phyloP scores from a whole-genome alignment of 2,329 filamentous ascomycete species.

The Colletotrichum sp. region DNA sequence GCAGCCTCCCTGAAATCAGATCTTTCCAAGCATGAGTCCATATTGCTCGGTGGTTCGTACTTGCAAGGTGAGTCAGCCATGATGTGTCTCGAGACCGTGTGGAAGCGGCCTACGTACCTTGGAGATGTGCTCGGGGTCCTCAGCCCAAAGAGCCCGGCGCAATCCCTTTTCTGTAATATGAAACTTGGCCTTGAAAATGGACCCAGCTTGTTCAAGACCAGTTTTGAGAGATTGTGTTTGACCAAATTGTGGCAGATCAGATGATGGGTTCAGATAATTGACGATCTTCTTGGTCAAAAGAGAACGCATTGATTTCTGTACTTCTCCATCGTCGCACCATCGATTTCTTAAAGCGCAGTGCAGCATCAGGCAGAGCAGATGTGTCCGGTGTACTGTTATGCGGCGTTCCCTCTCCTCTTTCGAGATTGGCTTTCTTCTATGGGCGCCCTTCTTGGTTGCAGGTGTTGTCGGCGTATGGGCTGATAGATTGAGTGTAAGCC shows the following conservation, averaged over 20 bases:
- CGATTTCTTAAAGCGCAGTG: slow-evolving; percentile 80
- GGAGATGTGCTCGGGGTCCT: slow-evolving; percentile 65
- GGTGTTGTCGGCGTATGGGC: slow-evolving; percentile 43
- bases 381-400: slow-evolving; percentile 82
- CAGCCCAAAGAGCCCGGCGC: slow-evolving; percentile 76
- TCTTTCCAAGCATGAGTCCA: slow-evolving; percentile 72
- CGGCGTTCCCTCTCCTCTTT: slow-evolving; percentile 62
- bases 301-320: slow-evolving; percentile 69
- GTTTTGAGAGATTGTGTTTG: slow-evolving; percentile 78
- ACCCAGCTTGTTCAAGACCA: slow-evolving; percentile 73
- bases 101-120: slow-evolving; percentile 47
- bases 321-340: slow-evolving; percentile 82
- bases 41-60: slow-evolving; percentile 64
- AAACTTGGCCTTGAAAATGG: slow-evolving; percentile 74
- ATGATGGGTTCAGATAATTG: slow-evolving; percentile 71
- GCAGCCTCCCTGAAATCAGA: slow-evolving; percentile 78
- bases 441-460: slow-evolving; percentile 31
- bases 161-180: slow-evolving; percentile 74
- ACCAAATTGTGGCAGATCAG: slow-evolving; percentile 74
- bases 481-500: slow-evolving; percentile 59
- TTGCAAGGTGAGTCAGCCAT: slow-evolving; percentile 32
- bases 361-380: slow-evolving; percentile 81
- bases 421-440: slow-evolving; percentile 57
- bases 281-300: slow-evolving; percentile 71
- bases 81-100: background rate